Conservation (phyloP, 345 rosid genomes). For the Eucalyptus microcorys region DNA sequence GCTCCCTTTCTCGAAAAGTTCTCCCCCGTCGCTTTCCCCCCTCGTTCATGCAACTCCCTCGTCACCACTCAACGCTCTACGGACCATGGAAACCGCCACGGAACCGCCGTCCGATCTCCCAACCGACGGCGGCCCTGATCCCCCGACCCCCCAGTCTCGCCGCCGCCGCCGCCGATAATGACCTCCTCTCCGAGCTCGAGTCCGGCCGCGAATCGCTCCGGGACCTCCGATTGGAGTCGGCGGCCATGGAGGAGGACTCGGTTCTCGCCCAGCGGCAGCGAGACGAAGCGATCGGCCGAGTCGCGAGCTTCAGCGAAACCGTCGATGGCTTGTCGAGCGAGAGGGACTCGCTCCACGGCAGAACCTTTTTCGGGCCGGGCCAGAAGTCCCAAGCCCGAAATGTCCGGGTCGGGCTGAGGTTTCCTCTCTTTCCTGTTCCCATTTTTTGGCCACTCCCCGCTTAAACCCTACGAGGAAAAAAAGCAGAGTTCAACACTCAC, state of each 20-base stretch:
- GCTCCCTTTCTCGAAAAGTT: background rate
- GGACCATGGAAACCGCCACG: conserved; percentile 29
- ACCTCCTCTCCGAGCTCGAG: conserved; percentile 12
- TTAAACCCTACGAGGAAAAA: background rate
- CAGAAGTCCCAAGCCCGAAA: no score
- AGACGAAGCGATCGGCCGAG: conserved; percentile 17
- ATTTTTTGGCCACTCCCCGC: no score
- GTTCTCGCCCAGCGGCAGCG: conserved; percentile 14
- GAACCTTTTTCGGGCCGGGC: background rate
- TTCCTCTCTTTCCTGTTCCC: no score
- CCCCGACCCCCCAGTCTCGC: background rate
- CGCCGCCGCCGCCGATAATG: background rate
- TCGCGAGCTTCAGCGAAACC: background rate
- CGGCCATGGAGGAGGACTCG: conserved; percentile 20
- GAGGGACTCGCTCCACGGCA: conserved; percentile 20
- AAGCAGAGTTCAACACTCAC: background rate
- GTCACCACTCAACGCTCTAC: background rate
- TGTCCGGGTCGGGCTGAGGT: no score
- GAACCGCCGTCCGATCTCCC: background rate
- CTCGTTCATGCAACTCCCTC: background rate
- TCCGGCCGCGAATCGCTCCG: conserved; percentile 17
- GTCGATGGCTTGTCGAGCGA: conserved; percentile 18
- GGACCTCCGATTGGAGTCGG: conserved; percentile 8
- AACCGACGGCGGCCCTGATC: background rate
- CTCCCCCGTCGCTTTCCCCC: background rate